Base-by-base conservation (phyloP, 1,284 basidiomycete species). In the Porodaedalea pini region DNA sequence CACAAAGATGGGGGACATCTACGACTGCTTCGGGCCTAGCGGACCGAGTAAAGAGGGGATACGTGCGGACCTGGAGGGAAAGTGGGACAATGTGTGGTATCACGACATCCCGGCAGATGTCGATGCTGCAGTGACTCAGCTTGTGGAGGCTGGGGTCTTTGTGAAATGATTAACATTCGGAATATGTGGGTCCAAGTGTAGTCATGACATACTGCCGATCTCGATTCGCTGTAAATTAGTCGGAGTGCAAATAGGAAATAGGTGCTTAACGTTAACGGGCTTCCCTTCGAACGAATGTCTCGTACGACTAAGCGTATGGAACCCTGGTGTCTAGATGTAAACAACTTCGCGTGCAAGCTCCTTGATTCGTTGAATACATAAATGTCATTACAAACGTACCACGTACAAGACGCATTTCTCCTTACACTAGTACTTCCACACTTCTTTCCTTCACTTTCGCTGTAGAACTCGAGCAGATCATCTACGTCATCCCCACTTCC, bases 401-500 rank as follows among this genome's bases (percentile, higher is more conserved):
- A n/a, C n/a, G n/a, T n/a, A n/a, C n/a, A n/a, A n/a, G n/a, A n/a
- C n/a, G n/a, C n/a, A n/a, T n/a, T n/a, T n/a, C n/a, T n/a, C n/a
- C n/a, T n/a, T n/a, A 37, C 8, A 37, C 36, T 37, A 37, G 8
- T 37, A 10, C 36, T 13, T 37, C 36, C 36, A 37, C n/a, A n/a
- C n/a, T 17, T 17, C 23, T 0, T 8, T 25, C 2, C 11, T 47
- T 25, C 27, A 5, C 44, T 51, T 32, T 60, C 36, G 63, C 83
- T 76, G 75, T 91, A 94, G 72, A 90, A 94, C 76, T 85, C 90
- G 70, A 86, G 80, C 67, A 96, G 64, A 71, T 99, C 97, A 69
- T 85, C 77, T 47, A 99, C 94, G 70, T 99, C 97, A 57, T 98
- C 94, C 69, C 86, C 90, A 71, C 88, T 92, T 32, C 97, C 97